A percentile compares a stretch with the other conserved stretches of the same genome.
Evolutionary conservation across 2,329 filamentous ascomycete genomes (phyloP).

Genomic region (Stagonosporopsis cucurbitacearum): DNA sequence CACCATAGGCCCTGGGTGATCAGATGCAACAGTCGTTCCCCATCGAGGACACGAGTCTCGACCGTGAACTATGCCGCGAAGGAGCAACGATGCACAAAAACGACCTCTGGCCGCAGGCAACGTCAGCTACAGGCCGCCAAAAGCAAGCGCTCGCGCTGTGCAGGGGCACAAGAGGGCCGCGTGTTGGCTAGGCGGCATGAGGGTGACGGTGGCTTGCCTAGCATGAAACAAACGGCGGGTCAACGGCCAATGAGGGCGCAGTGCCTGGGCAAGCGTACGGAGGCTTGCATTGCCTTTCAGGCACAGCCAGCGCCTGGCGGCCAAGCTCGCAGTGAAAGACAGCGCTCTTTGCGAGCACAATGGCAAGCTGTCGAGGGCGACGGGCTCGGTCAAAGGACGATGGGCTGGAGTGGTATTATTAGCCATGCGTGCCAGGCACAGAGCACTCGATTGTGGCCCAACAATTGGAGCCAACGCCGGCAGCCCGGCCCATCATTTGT

Average conservation of each 20-base stretch:
- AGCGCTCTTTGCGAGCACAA: slow-evolving; percentile 3
- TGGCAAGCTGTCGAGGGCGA: background rate
- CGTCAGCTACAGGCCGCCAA: slow-evolving; percentile 15
- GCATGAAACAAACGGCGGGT: slow-evolving; percentile 14
- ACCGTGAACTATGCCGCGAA: slow-evolving; percentile 10
- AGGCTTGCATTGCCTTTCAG: slow-evolving; percentile 9
- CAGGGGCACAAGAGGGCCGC: slow-evolving; percentile 18
- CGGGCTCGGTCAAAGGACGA: background rate
- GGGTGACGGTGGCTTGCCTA: slow-evolving; percentile 13
- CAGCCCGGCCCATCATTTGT: slow-evolving; percentile 2
- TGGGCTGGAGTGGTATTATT: background rate
- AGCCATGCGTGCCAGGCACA: slow-evolving; percentile 1
- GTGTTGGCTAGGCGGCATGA: slow-evolving; percentile 19
- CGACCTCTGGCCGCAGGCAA: slow-evolving; percentile 7
- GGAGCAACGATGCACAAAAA: slow-evolving; percentile 5
- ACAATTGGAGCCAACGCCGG: slow-evolving; percentile 9
- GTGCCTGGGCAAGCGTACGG: background rate
- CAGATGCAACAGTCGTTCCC: background rate
- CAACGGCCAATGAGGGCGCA: background rate
- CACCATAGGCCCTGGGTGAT: slow-evolving; percentile 3
- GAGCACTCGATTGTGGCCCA: slow-evolving; percentile 7
- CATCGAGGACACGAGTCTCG: slow-evolving; percentile 14
- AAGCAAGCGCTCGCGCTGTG: slow-evolving; percentile 15
- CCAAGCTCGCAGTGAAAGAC: background rate
- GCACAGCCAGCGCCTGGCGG: slow-evolving; percentile 4